These are phyloP conservation scores for Epipyxis sp. DNA, from an alignment of 108 stramenopile species.

Conservation along the genomic window DNA sequence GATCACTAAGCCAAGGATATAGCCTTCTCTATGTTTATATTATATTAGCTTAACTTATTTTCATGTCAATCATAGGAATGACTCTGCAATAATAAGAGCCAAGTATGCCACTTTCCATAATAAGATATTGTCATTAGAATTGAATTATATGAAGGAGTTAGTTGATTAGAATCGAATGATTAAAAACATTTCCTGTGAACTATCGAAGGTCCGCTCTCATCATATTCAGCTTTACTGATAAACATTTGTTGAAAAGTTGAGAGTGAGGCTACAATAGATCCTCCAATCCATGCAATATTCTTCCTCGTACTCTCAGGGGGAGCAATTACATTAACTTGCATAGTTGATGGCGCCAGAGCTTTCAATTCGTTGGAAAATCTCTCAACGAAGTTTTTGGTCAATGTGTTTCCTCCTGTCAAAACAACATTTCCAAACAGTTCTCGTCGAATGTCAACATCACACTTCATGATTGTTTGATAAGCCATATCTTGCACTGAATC, in stretches of 20 bases:
- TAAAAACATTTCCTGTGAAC: constrained; percentile 93
- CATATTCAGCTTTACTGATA: constrained; percentile 99
- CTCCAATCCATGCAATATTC: constrained; percentile 54
- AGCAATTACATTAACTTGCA: constrained; percentile 44
- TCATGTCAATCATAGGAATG: no score
- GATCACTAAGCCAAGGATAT: no score
- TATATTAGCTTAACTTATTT: no score
- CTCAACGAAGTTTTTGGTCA: constrained; percentile 38
- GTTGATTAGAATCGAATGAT: no score
- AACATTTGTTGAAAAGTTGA: constrained; percentile 60
- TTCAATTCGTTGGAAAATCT: constrained; percentile 38
- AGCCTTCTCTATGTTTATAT: no score
- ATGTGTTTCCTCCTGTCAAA: constrained; percentile 44
- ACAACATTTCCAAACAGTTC: constrained; percentile 49
- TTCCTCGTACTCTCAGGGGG: constrained; percentile 39
- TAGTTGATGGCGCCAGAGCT: not conserved
- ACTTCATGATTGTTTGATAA: constrained; percentile 37
- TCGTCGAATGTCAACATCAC: constrained; percentile 50
- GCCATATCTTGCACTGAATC: constrained; percentile 7
- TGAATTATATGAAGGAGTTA: no score
- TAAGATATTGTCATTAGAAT: no score
- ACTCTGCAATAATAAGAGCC: no score
- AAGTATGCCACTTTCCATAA: no score
- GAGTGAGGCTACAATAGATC: constrained; percentile 52
- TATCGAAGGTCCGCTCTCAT: constrained; percentile 96